Base-by-base conservation (phyloP, 768 basidiomycete genomes). In the Boletus rubropictus region DNA sequence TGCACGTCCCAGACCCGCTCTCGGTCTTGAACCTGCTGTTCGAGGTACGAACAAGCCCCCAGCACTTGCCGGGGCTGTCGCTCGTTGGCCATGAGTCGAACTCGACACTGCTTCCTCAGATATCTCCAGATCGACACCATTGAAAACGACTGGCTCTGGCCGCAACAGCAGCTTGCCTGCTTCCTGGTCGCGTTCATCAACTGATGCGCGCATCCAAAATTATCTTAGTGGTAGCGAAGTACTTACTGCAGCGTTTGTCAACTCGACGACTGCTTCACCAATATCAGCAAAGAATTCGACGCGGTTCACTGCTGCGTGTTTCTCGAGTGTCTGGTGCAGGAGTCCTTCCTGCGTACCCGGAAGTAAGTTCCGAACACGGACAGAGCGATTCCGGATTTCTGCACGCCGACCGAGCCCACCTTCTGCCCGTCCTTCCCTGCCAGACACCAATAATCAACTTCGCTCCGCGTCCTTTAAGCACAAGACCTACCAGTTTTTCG, bases 241-340 rank as follows among this genome's bases (percentile, higher is more conserved):
- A n/a, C 81, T 56, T 55, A 87, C 86, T 39, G 84, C 82, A 33
- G 77, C 71, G 53, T 69, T 85, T 46, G 82, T 78, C 17, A 87
- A 68, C 58, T 85, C 84, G 10, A 82, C 77, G 4, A 82, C 67
- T 9, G 82, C 84, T 64, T 86, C 79, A 20, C 71, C 72, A 39
- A 66, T 65, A 49, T 82, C 78, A 6, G 69, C 61, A 55, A 92
- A 82, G 5, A 95, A 73, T 61, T 92, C 85, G 3, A 90, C 79
- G 5, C 92, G 80, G 42, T 78, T 81, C 33, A 89, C 77, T 3
- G 70, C 64, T 1, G 79, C 79, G 33, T 86, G 62, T 66, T 91
- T 95, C 62, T 93, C 90, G 4, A 99, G 68, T 0, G 73, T 70
- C 71, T 98, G 96, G 56, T 99, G 95, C 21, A 99, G 66, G 1